Evolutionary conservation across 1,284 basidiomycete species (phyloP).

Genomic region (Phylloboletellus chloephorus): DNA sequence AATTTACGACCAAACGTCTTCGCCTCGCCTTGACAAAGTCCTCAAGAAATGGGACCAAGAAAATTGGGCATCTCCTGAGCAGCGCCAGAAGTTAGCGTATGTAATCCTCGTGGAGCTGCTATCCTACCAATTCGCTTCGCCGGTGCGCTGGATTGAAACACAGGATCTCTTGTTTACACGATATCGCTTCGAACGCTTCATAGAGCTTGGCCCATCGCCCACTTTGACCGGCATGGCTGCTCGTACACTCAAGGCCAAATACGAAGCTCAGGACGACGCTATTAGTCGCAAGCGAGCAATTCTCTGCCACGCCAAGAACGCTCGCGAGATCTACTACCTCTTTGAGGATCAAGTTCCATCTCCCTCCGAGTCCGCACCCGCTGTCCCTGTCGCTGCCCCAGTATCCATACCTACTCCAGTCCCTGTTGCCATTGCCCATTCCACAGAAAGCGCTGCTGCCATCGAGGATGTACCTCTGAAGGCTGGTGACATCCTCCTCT

Average conservation of each 20-base stretch:
- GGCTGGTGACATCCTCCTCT: conserved; percentile 83
- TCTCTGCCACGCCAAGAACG: conserved; percentile 91
- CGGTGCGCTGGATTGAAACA: conserved; percentile 98
- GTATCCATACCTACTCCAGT: conserved; percentile 41
- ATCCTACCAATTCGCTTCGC: conserved; percentile 94
- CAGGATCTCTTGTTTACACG: conserved; percentile 90
- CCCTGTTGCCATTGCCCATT: conserved; percentile 41
- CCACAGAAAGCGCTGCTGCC: conserved; percentile 62
- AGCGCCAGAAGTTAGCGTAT: conserved; percentile 91
- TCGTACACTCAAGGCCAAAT: conserved; percentile 94
- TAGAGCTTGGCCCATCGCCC: conserved; percentile 95
- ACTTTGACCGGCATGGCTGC: conserved; percentile 96
- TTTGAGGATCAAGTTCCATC: conserved; percentile 82
- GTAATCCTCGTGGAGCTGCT: conserved; percentile 94
- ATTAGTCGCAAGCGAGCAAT: conserved; percentile 77
- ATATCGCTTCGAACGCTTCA: conserved; percentile 90
- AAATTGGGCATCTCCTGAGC: conserved; percentile 75
- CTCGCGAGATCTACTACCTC: conserved; percentile 96
- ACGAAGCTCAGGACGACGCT: conserved; percentile 87
- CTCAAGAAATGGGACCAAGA: conserved; percentile 93
- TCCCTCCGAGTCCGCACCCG: conserved; percentile 38
- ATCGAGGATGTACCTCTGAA: conserved; percentile 90
- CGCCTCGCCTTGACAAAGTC: conserved; percentile 89
- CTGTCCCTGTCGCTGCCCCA: conserved; percentile 41
- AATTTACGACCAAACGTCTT: conserved; percentile 93